Evolutionary conservation across 768 basidiomycete species (phyloP).

Genomic region (Lactifluus echinatus): DNA sequence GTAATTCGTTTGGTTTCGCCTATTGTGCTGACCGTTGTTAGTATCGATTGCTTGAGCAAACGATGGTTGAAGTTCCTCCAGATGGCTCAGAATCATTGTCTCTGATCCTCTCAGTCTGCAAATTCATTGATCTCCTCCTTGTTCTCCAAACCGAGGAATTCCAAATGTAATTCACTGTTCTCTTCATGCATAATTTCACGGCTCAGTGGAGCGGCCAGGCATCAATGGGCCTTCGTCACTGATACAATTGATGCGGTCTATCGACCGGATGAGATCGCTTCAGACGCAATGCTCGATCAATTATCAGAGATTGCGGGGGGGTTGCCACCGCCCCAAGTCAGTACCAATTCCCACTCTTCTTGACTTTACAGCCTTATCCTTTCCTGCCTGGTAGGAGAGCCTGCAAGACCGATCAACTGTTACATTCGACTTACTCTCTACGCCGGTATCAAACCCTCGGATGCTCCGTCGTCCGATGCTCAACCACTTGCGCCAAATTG

Average conservation of each 20-base stretch:
- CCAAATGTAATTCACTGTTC: slow-evolving; percentile 59
- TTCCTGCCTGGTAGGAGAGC: neutral
- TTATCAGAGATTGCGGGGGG: slow-evolving; percentile 75
- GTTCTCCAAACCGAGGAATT: slow-evolving; percentile 95
- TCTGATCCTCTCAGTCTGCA: slow-evolving; percentile 81
- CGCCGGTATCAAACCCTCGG: slow-evolving; percentile 31
- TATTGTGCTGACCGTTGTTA: slow-evolving; percentile 26
- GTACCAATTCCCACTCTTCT: neutral
- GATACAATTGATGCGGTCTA: slow-evolving; percentile 95
- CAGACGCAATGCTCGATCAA: slow-evolving; percentile 86
- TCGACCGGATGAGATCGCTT: slow-evolving; percentile 72
- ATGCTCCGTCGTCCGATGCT: slow-evolving; percentile 70
- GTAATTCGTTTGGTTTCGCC: neutral
- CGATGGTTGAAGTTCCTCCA: slow-evolving; percentile 56
- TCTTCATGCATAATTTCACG: neutral
- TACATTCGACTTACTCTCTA: neutral
- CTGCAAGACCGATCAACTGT: neutral
- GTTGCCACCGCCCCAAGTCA: slow-evolving; percentile 41
- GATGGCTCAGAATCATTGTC: slow-evolving; percentile 83
- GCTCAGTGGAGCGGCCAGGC: slow-evolving; percentile 35
- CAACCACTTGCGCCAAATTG: slow-evolving; percentile 57
- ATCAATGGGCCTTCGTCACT: slow-evolving; percentile 98
- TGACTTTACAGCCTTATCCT: neutral
- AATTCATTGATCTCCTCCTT: slow-evolving; percentile 88
- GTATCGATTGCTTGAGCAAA: slow-evolving; percentile 87